Conservation (phyloP, 495 filamentous ascomycete species). For the Ramalina intermedia region DNA sequence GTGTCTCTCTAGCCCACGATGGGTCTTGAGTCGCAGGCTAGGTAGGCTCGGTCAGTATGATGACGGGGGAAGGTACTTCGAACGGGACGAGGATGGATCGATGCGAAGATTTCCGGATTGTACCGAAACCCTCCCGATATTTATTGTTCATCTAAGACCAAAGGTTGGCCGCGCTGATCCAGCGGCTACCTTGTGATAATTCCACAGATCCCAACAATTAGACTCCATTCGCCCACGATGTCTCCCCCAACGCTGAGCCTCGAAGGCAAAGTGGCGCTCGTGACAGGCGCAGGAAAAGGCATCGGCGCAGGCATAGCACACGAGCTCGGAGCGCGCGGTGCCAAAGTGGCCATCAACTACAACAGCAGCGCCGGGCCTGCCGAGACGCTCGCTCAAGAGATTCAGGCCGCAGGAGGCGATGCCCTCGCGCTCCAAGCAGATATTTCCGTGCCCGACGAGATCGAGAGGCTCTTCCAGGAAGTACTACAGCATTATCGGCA, state of each 20-base stretch:
- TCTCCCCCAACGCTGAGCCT: constrained; percentile 1
- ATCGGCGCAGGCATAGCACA: constrained; percentile 27
- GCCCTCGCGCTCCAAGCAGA: constrained; percentile 38
- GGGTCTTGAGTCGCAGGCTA: no score
- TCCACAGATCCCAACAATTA: no score
- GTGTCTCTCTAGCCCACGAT: no score
- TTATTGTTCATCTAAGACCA: no score
- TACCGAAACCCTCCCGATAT: no score
- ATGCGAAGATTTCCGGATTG: no score
- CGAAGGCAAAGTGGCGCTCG: constrained; percentile 9
- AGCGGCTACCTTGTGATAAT: no score
- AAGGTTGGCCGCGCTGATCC: no score
- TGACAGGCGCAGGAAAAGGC: constrained; percentile 26
- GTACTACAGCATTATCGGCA: constrained; percentile 26
- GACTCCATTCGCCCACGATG: no score
- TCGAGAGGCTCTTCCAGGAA: constrained; percentile 29
- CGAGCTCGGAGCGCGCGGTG: constrained; percentile 29
- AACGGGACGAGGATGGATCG: no score
- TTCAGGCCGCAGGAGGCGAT: constrained; percentile 27
- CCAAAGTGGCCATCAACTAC: constrained; percentile 28
- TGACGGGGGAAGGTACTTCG: no score
- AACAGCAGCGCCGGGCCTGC: constrained; percentile 21
- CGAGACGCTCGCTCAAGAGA: constrained; percentile 30
- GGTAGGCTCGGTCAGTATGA: no score
- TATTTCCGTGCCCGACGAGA: constrained; percentile 31